Percentiles rank a stretch among this genome's conserved stretches.
Conservation (phyloP, 2,329 filamentous ascomycete species). For the Aspergillus udagawae region DNA sequence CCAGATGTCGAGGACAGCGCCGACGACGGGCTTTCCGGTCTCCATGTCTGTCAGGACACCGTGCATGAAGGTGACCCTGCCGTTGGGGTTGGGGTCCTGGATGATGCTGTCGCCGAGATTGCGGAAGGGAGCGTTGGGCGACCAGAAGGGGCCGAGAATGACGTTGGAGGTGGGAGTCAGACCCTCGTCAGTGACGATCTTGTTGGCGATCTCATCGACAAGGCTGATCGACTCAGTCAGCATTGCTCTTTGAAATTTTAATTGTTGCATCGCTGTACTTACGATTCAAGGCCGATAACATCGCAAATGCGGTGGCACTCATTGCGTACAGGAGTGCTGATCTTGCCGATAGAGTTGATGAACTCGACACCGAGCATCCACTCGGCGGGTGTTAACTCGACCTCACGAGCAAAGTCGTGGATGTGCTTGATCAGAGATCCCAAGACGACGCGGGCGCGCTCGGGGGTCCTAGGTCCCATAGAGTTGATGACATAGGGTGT, state of each 20-base stretch:
- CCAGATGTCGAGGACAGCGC: conserved; percentile 74
- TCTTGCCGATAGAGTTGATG: conserved; percentile 69
- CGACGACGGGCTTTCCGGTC: conserved; percentile 62
- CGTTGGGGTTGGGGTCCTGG: conserved; percentile 55
- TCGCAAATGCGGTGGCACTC: conserved; percentile 71
- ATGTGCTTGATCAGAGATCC: conserved; percentile 64
- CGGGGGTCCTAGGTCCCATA: conserved; percentile 66
- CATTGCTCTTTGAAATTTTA: conserved; percentile 1
- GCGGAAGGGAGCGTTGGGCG: conserved; percentile 68
- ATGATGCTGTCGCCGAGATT: conserved; percentile 64
- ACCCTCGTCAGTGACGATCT: conserved; percentile 57
- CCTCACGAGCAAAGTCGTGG: conserved; percentile 74
- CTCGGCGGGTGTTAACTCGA: conserved; percentile 72
- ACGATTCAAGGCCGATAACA: conserved; percentile 66
- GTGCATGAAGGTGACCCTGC: conserved; percentile 64
- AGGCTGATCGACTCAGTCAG: conserved; percentile 48
- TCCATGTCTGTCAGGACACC: conserved; percentile 62
- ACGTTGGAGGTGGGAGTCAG: conserved; percentile 67
- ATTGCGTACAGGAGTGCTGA: conserved; percentile 64
- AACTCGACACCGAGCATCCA: conserved; percentile 73
- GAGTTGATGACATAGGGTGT: conserved; percentile 68
- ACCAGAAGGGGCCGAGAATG: conserved; percentile 77
- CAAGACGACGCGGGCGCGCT: conserved; percentile 62
- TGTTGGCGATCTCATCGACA: conserved; percentile 77
- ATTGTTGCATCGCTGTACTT: conserved; percentile 20